Evolutionary conservation across 305 asterid species (phyloP), one percentile per base, ranked within the genome.

Genomic region (Fraxinus ornus): DNA sequence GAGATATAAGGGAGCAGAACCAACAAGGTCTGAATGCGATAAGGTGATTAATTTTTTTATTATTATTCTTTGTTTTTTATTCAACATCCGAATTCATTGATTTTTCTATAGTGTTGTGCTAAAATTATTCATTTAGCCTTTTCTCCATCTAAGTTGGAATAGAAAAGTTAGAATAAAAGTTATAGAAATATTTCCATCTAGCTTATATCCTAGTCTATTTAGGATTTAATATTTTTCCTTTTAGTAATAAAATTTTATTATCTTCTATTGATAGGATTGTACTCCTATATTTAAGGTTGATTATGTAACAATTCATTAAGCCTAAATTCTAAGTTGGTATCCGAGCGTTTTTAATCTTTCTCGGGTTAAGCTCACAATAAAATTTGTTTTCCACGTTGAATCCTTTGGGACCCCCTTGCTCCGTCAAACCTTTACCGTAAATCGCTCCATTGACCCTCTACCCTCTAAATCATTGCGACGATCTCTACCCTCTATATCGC

Each of bases 1-100:
- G 90, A 76, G 90, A 87, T 41, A 83, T 39, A 83, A 85, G 87
- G 78, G 91, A 86, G 76, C 90, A 66, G 77, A 86, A 72, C 81
- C 92, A 77, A 72, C 89, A 70, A 24, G 60, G 60, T 78, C 26
- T 12, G 74, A 86, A 86, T 21, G 73, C 97, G 2, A 84, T 87
- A 44, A 92, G 96, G 98, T 93, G 80, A 82, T 26, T 9, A 13
- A 26, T 26, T 2, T 66, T 2, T 7, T 19, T 3, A 2, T 26
- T 3, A 44, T 2, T 9, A 3, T 26, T 66, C 15, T 22, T 26
- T 66, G 2, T 10, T 26, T 66, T 9, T 41, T 49, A 1, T n/a
- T 52, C 10, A 44, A 17, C 35, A 28, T 10, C 22, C 17, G 19
- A 30, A 15, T 79, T 10, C 36, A 68, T 24, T 12, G 33, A 52